These are phyloP conservation scores for Ogataea chonburiensis DNA, from an alignment of 805 yeast species.

Conservation along the genomic window DNA sequence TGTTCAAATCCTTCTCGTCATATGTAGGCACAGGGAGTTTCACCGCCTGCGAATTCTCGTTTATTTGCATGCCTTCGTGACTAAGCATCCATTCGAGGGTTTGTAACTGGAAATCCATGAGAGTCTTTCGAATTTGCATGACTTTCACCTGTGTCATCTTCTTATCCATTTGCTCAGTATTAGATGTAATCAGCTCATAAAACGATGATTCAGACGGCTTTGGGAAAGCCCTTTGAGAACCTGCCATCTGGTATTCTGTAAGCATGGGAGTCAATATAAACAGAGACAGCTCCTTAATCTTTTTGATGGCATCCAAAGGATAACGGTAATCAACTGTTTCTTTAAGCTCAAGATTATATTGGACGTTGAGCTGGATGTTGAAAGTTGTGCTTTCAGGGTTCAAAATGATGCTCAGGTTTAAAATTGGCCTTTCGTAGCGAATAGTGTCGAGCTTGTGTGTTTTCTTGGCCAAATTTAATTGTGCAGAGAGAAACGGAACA, in stretches of 20 bases:
- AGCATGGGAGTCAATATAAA: slow-evolving; percentile 18
- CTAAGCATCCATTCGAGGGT: slow-evolving; percentile 57
- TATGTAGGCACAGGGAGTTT: slow-evolving; percentile 23
- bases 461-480: slow-evolving; percentile 12
- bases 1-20: slow-evolving; percentile 20
- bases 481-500: slow-evolving; percentile 13
- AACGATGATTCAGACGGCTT: slow-evolving; percentile 37
- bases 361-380: slow-evolving; percentile 3
- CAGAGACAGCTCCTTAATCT: slow-evolving; percentile 18
- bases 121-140: slow-evolving; percentile 23
- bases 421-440: slow-evolving; percentile 1
- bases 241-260: slow-evolving; percentile 26
- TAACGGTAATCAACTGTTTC: slow-evolving; percentile 20
- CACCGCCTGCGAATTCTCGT: slow-evolving; percentile 25
- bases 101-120: slow-evolving; percentile 47
- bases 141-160: slow-evolving; percentile 12
- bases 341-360: slow-evolving; percentile 11
- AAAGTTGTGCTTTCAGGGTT: slow-evolving; percentile 3
- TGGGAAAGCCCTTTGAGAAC: slow-evolving; percentile 3
- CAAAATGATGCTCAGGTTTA: slow-evolving; percentile 1
- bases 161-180: slow-evolving; percentile 34
- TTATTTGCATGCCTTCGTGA: slow-evolving; percentile 46
- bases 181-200: slow-evolving; percentile 48
- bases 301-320: slow-evolving; percentile 21
- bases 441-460: slow-evolving; percentile 7